phyloP scores from a whole-genome alignment of 805 yeast species.

The Metschnikowia rubicola region DNA sequence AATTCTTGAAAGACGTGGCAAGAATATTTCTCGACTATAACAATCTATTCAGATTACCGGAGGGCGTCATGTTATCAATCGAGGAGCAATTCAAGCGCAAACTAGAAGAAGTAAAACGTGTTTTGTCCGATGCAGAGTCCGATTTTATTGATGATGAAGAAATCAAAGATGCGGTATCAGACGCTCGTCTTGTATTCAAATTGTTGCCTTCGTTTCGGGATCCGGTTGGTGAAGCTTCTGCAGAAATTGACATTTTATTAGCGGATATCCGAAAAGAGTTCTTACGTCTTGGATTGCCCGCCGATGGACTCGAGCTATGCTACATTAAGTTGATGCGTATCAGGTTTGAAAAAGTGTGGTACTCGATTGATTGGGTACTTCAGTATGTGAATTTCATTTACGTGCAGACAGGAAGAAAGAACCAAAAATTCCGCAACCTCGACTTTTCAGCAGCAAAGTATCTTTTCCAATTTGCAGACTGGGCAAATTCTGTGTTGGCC shows the following conservation, averaged over 20 bases:
- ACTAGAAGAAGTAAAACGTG: not conserved
- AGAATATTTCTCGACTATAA: constrained; percentile 5
- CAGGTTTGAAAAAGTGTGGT: constrained; percentile 9
- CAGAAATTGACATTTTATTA: not conserved
- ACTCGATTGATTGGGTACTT: constrained; percentile 8
- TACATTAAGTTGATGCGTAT: constrained; percentile 6
- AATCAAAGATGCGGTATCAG: not conserved
- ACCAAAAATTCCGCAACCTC: not conserved
- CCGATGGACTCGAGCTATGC: not conserved
- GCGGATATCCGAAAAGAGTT: constrained; percentile 2
- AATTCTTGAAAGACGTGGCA: constrained; percentile 2
- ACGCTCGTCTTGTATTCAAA: not conserved
- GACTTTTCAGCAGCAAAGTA: constrained; percentile 5
- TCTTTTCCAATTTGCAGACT: constrained; percentile 3
- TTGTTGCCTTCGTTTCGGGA: constrained; percentile 8
- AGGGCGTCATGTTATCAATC: constrained; percentile 1
- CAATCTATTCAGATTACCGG: constrained; percentile 6
- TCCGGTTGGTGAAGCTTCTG: constrained; percentile 4
- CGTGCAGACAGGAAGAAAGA: not conserved
- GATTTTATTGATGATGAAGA: not conserved
- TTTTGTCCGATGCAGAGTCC: not conserved
- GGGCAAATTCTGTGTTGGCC: constrained; percentile 3
- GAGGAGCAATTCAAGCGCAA: constrained; percentile 3
- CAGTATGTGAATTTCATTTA: constrained; percentile 6
- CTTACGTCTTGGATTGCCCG: not conserved